Evolutionary conservation across 306 rosid species (phyloP), one percentile per base, ranked within the genome.

Genomic region (Elaeagnus macrophylla): DNA sequence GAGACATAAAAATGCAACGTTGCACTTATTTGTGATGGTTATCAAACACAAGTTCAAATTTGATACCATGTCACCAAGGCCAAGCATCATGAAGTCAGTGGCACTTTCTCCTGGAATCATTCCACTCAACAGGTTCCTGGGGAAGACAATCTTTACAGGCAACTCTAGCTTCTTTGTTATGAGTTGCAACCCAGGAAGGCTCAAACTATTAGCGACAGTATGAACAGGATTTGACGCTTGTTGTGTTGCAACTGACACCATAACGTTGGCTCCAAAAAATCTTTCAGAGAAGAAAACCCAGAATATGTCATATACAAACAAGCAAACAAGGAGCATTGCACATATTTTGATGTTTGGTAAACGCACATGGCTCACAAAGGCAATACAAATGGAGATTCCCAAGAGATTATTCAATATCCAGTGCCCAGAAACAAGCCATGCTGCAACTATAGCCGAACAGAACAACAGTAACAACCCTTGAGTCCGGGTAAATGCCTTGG

Each of bases 281-380:
- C 94, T 87, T 77, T 93, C 94, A 56, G 96, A 93, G 80, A 80
- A 93, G 85, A 93, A 93, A 58, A 93, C 94, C 99, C 96, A 93
- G 75, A 87, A 93, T 53, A 93, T 93, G 77, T 93, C 99, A 56
- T 87, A 88, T 32, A 88, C 81, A 9, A 93, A 93, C 40, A 93
- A 71, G 70, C 95, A 93, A 51, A 82, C 66, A 41, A 93, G 96
- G 52, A 93, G 96, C 80, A 80, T 84, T n/a, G 96, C 96, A 73
- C 99, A 93, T 50, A 93, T 67, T 73, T 88, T 87, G 71, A 93
- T 83, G 74, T 87, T 93, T 16, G 96, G 94, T 57, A 93, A 94
- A 57, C 95, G 96, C 51, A 93, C 99, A 53, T 93, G 99, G 79
- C 99, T 93, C 73, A 87, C 99, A 62, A 93, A 87, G 41, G 99